phyloP scores from a whole-genome alignment of 371 early-diverging fungal species.

The Mucor indicus region DNA sequence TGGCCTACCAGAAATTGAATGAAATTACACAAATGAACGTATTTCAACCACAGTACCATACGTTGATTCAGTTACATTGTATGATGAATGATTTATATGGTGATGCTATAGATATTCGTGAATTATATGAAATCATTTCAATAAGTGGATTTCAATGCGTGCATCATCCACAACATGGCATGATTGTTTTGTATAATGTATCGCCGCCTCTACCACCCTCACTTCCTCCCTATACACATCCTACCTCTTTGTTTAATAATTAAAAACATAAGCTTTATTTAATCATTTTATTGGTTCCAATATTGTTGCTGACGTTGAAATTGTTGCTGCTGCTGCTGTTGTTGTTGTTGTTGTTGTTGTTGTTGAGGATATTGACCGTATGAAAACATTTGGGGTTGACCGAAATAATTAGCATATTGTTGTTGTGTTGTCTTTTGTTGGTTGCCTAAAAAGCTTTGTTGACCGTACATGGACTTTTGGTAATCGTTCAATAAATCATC shows the following conservation, averaged over 20 bases:
- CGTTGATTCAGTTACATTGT: constrained; percentile 21
- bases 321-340: constrained; percentile 3
- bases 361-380: constrained; percentile 27
- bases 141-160: constrained; percentile 21
- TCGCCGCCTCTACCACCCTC: no score
- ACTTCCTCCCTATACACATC: no score
- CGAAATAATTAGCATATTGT: constrained; percentile 23
- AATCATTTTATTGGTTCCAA: constrained; percentile 20
- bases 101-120: constrained; percentile 20
- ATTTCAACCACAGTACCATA: constrained; percentile 20
- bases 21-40: constrained; percentile 20
- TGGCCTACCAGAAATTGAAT: constrained; percentile 25
- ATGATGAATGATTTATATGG: constrained; percentile 27
- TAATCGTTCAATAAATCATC: constrained; percentile 54
- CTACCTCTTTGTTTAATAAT: no score
- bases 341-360: constrained; percentile 18
- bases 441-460: no score
- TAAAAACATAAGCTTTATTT: no score
- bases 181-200: background rate
- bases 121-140: constrained; percentile 20
- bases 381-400: constrained; percentile 38
- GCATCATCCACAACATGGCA: constrained; percentile 24
- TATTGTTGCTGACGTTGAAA: no score
- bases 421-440: no score
- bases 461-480: constrained; percentile 41